Evolutionary conservation across 768 basidiomycete species (phyloP).

Genomic region (Naganishia vaughanmartiniae): DNA sequence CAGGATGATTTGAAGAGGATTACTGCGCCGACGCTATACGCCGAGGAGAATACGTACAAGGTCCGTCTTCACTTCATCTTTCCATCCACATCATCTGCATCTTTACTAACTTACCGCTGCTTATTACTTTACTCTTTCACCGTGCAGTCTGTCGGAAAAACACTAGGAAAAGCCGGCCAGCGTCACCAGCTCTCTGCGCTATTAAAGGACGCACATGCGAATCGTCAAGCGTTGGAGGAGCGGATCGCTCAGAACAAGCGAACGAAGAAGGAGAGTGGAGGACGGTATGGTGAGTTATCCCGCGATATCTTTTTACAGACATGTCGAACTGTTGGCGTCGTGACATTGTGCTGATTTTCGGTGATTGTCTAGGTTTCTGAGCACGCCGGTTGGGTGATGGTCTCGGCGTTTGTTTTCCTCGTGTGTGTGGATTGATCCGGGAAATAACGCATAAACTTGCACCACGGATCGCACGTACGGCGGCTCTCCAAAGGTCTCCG

Average conservation of each 20-base stretch:
- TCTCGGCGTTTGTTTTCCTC: no score
- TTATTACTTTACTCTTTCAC: neutral
- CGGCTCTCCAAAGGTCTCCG: no score
- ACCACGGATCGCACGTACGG: no score
- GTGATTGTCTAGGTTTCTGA: no score
- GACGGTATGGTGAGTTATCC: slow-evolving; percentile 38
- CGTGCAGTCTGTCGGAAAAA: slow-evolving; percentile 42
- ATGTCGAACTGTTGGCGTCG: no score
- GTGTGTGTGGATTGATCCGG: no score
- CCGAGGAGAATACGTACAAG: slow-evolving; percentile 45
- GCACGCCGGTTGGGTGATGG: no score
- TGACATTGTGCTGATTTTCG: no score
- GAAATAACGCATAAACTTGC: no score
- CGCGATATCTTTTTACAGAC: no score
- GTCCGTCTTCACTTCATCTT: slow-evolving; percentile 33
- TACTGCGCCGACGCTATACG: slow-evolving; percentile 35
- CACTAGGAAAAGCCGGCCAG: slow-evolving; percentile 47
- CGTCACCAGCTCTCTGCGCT: slow-evolving; percentile 50
- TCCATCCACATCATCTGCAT: neutral
- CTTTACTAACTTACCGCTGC: neutral
- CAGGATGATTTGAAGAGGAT: slow-evolving; percentile 38
- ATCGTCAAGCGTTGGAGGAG: slow-evolving; percentile 38
- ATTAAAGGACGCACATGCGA: slow-evolving; percentile 43
- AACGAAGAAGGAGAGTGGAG: slow-evolving; percentile 37
- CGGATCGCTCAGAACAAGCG: slow-evolving; percentile 42